Evolutionary conservation across 306 rosid genomes (phyloP), one percentile per base, ranked within the genome.

Genomic region (Prunus campanulata): DNA sequence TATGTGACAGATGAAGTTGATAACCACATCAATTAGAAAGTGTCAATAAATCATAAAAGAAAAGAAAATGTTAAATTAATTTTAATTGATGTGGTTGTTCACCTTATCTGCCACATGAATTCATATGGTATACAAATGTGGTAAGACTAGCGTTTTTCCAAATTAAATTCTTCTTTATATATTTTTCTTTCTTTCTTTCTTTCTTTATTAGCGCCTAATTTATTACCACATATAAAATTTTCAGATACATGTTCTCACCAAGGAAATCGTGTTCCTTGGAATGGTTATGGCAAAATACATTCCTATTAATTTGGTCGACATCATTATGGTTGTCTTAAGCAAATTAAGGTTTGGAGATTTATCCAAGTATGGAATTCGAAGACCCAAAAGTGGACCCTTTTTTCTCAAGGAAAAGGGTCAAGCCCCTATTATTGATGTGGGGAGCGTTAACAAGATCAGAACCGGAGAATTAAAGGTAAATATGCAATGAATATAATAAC

Each of bases 391-490:
- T 1, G 97, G 94, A 66, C 97, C 94, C 0, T 91, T 89, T 59
- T 22, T 48, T 10, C 3, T 76, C n/a, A 91, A 91, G 68, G 0
- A 3, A 2, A 80, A 83, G 3, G 92, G 94, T 5, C 81, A 81
- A 19, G 80, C 94, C 1, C 91, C 94, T 1, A 87, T 89, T 72
- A 83, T 89, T 77, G 94, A 91, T 46, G 97, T 89, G 27, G 97
- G 97, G 6, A 75, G 89, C 49, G 59, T 86, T 2, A 1, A 9
- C 2, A 69, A 7, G 51, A 83, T 89, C 6, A 86, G 78, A 77
- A 9, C 47, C 46, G 97, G 92, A 46, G 29, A 71, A 39, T 35
- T 91, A 0, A 87, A 89, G 97, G 92, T 88, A 68, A 11, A 5
- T 1, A 42, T 2, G 19, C 30, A n/a, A 39, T 51, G 15, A 0